A percentile compares a stretch with the other conserved stretches of the same genome.
These are phyloP conservation scores for Brettanomyces nanus DNA, from an alignment of 805 yeast genomes.

Conservation along the genomic window DNA sequence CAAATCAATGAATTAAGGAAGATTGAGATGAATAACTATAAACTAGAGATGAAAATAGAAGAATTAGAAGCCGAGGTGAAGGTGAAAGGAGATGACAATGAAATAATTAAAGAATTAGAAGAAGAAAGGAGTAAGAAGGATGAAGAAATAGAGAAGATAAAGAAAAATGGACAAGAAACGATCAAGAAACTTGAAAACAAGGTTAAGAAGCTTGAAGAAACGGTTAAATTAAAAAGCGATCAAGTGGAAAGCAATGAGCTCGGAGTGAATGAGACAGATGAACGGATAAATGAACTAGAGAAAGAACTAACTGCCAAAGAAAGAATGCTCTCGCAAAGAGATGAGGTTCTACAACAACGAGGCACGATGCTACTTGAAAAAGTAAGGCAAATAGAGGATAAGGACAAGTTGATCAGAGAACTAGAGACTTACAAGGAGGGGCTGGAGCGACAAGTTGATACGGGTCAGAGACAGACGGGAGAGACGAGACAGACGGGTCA, in stretches of 20 bases:
- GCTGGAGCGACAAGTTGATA: no score
- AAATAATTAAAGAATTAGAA: background rate
- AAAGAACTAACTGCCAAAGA: background rate
- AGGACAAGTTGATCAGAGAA: background rate
- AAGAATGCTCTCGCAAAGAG: constrained; percentile 4
- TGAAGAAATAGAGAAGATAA: constrained; percentile 5
- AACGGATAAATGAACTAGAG: background rate
- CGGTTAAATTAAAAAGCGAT: constrained; percentile 1
- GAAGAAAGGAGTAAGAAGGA: background rate
- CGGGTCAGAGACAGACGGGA: no score
- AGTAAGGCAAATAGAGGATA: background rate
- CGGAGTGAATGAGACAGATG: background rate
- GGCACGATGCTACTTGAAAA: background rate
- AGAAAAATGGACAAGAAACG: constrained; percentile 2
- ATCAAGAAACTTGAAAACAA: background rate
- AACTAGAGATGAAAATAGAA: constrained; percentile 10
- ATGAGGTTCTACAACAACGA: background rate
- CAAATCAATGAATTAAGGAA: constrained; percentile 10
- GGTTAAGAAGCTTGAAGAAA: constrained; percentile 3
- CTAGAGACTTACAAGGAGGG: background rate
- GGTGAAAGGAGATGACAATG: background rate
- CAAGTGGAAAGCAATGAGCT: background rate
- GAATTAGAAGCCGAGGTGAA: constrained; percentile 2
- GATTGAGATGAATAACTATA: constrained; percentile 13
- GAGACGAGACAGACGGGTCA: no score